Percentiles rank a stretch among this genome's conserved stretches.
Conservation (phyloP, 2,329 filamentous ascomycete genomes). For the Scytalidium lignicola region DNA sequence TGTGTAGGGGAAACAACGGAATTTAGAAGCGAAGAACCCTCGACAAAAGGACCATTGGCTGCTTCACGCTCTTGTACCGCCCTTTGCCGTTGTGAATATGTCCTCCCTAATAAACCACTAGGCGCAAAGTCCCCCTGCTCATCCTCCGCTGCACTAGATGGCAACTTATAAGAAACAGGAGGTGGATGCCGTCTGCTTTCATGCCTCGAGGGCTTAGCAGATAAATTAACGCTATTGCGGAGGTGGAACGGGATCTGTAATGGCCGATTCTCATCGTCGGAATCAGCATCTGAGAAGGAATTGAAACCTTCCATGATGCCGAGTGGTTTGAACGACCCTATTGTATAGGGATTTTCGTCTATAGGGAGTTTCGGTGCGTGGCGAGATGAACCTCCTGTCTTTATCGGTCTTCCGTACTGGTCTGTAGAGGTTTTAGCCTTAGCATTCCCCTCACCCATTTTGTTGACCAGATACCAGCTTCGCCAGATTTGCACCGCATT, state of each 20-base stretch:
- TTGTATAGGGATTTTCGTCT: conserved; percentile 52
- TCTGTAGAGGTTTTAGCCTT: conserved; percentile 23
- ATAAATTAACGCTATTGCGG: conserved; percentile 17
- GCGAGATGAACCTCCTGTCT: conserved; percentile 21
- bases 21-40: conserved; percentile 54
- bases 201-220: conserved; percentile 6
- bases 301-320: conserved; percentile 58
- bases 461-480: conserved; percentile 84
- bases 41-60: conserved; percentile 42
- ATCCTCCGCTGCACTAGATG: conserved; percentile 6
- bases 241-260: conserved; percentile 26
- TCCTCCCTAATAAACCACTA: conserved; percentile 41
- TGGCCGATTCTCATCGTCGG: conserved; percentile 21
- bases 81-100: conserved; percentile 41
- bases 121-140: conserved; percentile 36
- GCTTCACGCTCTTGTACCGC: conserved; percentile 21
- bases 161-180: conserved; percentile 17
- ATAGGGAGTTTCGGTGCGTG: conserved; percentile 31
- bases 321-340: conserved; percentile 64
- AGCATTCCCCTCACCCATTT: conserved; percentile 40
- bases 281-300: conserved; percentile 4
- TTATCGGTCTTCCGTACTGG: conserved; percentile 17
- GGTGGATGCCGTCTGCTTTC: conserved; percentile 18
- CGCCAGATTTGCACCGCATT: conserved; percentile 73
- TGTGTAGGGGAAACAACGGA: conserved; percentile 16